Conservation (phyloP, 2,329 filamentous ascomycete species). For the Ilyonectria mors-panacis region DNA sequence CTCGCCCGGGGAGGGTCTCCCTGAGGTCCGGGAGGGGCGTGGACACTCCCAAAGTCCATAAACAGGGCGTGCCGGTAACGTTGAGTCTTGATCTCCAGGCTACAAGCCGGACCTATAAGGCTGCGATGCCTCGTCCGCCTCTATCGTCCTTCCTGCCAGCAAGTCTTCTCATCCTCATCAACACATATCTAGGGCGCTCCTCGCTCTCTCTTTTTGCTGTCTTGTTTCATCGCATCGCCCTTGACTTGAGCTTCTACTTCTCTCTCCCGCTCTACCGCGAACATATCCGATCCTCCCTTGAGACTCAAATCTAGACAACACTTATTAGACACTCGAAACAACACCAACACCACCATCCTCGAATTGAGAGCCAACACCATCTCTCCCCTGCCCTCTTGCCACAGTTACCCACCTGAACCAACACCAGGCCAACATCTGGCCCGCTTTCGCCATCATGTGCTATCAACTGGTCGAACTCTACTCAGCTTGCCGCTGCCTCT, state of each 20-base stretch:
- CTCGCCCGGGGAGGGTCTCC: conserved; percentile 37
- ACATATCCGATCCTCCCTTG: background rate
- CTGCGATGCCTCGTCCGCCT: conserved; percentile 63
- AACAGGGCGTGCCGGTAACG: conserved; percentile 42
- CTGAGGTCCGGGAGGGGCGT: conserved; percentile 24
- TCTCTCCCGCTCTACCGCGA: conserved; percentile 20
- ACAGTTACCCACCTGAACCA: conserved; percentile 26
- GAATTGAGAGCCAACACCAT: conserved; percentile 19
- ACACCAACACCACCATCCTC: conserved; percentile 10
- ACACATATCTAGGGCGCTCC: conserved; percentile 31
- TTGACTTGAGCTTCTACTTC: conserved; percentile 31
- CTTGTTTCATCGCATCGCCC: conserved; percentile 35
- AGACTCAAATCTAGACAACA: conserved; percentile 20
- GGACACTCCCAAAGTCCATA: conserved; percentile 30
- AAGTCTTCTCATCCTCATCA: conserved; percentile 36
- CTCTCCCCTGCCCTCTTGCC: conserved; percentile 19
- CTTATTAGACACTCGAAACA: conserved; percentile 18
- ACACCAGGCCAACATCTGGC: conserved; percentile 35
- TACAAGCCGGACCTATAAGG: conserved; percentile 64
- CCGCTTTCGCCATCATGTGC: conserved; percentile 74
- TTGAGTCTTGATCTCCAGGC: conserved; percentile 47
- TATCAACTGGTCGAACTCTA: conserved; percentile 90
- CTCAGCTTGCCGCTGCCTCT: conserved; percentile 88
- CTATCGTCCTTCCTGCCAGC: conserved; percentile 47
- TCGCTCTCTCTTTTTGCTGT: conserved; percentile 40